These are phyloP conservation scores for Schizophyllum amplum DNA, from an alignment of 1,284 basidiomycete genomes.

Conservation along the genomic window DNA sequence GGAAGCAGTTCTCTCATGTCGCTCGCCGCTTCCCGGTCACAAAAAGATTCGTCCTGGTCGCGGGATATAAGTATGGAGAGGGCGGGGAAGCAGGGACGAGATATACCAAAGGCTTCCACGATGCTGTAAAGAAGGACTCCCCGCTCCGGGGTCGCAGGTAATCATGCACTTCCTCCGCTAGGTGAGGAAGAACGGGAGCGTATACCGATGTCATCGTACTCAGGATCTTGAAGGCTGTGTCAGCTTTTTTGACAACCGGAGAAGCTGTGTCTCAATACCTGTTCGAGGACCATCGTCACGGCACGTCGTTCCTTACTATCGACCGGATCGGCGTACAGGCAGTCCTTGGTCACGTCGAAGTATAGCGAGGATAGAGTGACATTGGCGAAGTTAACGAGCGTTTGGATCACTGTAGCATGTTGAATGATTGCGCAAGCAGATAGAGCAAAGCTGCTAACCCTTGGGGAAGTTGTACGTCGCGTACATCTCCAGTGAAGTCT, in stretches of 20 bases:
- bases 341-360: slow-evolving; percentile 90
- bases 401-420: slow-evolving; percentile 42
- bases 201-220: slow-evolving; percentile 64
- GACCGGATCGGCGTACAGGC: slow-evolving; percentile 69
- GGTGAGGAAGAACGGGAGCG: slow-evolving; percentile 85
- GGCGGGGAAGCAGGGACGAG: not conserved
- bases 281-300: slow-evolving; percentile 65
- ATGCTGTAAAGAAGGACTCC: slow-evolving; percentile 53
- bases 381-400: slow-evolving; percentile 62
- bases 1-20: slow-evolving; percentile 55
- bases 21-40: slow-evolving; percentile 38
- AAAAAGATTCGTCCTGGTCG: slow-evolving; percentile 50
- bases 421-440: slow-evolving; percentile 1
- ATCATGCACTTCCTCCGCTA: slow-evolving; percentile 85
- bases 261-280: slow-evolving; percentile 35
- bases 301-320: slow-evolving; percentile 50
- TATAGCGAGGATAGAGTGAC: slow-evolving; percentile 76
- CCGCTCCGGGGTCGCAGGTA: slow-evolving; percentile 26
- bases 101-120: slow-evolving; percentile 56
- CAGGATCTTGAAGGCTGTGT: no score
- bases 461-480: slow-evolving; percentile 74
- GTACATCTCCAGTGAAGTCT: slow-evolving; percentile 62
- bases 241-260: not conserved
- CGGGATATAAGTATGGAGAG: not conserved
- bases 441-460: slow-evolving; percentile 43